phyloP scores from a whole-genome alignment of 169 alveolate genomes.

The Plasmodium sp. region DNA sequence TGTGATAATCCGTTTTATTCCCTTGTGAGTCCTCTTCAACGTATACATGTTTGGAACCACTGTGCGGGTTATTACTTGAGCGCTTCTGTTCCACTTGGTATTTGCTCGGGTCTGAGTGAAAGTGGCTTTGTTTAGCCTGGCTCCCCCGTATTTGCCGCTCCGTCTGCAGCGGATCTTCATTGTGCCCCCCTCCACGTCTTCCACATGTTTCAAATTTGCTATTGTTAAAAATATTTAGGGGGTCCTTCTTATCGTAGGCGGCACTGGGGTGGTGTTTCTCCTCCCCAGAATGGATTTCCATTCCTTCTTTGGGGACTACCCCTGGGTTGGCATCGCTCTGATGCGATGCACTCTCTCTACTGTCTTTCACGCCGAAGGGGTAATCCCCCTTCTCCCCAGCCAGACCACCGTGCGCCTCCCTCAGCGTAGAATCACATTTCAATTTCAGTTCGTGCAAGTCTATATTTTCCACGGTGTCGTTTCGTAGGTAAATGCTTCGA shows the following conservation, averaged over 20 bases:
- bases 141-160: not conserved
- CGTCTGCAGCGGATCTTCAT: not conserved
- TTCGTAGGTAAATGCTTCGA: constrained; percentile 52
- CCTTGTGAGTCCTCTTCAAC: not conserved
- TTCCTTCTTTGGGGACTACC: not conserved
- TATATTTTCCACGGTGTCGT: constrained; percentile 50
- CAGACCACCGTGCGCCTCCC: not conserved
- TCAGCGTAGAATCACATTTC: not conserved
- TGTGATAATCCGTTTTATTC: not conserved
- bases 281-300: not conserved
- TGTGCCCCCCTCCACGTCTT: not conserved
- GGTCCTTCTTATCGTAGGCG: not conserved
- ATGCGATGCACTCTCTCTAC: not conserved
- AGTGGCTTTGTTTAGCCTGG: not conserved
- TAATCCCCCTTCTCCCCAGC: not conserved
- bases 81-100: not conserved
- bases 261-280: not conserved
- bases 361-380: not conserved
- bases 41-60: not conserved
- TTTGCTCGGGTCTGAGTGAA: not conserved
- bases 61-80: not conserved
- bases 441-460: constrained; percentile 7
- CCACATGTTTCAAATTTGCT: not conserved
- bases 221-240: not conserved
- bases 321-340: not conserved